Base-by-base conservation (phyloP, 2,329 filamentous ascomycete genomes). In the Cytospora leucostoma region DNA sequence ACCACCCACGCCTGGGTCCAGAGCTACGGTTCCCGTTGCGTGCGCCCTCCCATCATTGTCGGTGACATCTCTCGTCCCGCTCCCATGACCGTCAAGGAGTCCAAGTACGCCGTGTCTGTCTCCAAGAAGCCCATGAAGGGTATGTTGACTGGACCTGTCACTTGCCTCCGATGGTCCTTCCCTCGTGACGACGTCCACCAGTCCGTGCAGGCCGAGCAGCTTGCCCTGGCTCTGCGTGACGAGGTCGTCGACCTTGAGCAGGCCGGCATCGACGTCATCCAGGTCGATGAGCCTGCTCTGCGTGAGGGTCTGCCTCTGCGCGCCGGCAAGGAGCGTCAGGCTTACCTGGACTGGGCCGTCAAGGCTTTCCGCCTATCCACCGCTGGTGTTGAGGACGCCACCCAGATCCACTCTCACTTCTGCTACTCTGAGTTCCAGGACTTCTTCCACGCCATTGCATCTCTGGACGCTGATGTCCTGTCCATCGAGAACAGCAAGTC, bases 381-480 rank as follows among this genome's bases (percentile, higher is more conserved):
- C 73, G 88, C 93, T 66, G 95, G 93, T 78, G 94, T 99, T 67
- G 82, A 93, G 82, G 92, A 99, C 80, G 91, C 90, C 65, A 99
- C 95, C 71, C 95, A 99, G 87, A 97, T 99, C 79, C 95, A 99
- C 90, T 97, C 93, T 68, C 95, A 99, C 86, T 99, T 99, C 91
- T 99, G 95, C 82, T 99, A 99, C 89, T 98, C 95, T 59, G 95
- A 99, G 87, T 99, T 99, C 92, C 95, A 99, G 84, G 95, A 99
- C 86, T 99, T 99, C 88, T 99, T 99, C 93, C 92, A 98, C 82
- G 95, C 95, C 82, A 99, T 99, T 73, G 92, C 95, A 69, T 94
- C 95, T 67, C 90, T 99, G 69, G 95, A 99, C 77, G 94, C 95
- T 68, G 95, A 99, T 81, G 95, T 99, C 68, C 89, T 99, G 74